Evolutionary conservation across 1,139 yeast genomes (phyloP), one percentile per base, ranked within the genome.

Genomic region (Blastobotrys buckinghamii): DNA sequence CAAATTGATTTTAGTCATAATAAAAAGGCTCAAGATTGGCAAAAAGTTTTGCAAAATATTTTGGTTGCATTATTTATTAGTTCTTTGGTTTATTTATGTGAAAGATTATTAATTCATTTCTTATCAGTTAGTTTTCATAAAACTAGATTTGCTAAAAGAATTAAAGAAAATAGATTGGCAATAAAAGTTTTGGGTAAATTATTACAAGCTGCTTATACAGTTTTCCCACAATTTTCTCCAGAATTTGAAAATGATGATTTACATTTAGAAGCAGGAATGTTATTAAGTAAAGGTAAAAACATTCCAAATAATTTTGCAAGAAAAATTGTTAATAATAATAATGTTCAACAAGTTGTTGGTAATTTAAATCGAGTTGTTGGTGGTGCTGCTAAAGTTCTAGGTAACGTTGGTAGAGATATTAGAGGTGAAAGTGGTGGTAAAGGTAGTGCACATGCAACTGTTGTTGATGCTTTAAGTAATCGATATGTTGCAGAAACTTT

Each of bases 91-190:
- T 69, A 59, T 53, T 57, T 67, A 32, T 65, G 61, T 9, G 75
- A 71, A 55, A 61, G 70, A 45, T 53, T 68, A 32, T 50, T 68
- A 48, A 62, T 71, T 39, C 72, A 71, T 47, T 54, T 68, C 52
- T 60, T 71, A 51, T 69, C 73, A 3, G 69, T 71, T n/a, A 65
- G 66, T 20, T 71, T 68, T 62, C 75, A 71, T 60, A 60, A 63
- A 51, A 69, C 71, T 10, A 64, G 73, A 38, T 68, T 70, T 56
- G 66, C 74, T 3, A 45, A 55, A 43, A 62, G 74, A 22, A 71
- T 71, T 53, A 62, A 63, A 51, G 60, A 55, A 46, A 68, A 70
- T 58, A 71, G 70, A 53, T 62, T 61, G 54, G 56, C 67, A 19
- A 58, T 66, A 34, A 47, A 57, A 15, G 59, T 65, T 16, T 55